Conservation (phyloP, 2,329 filamentous ascomycete species). For the Cytospora piceicola region DNA sequence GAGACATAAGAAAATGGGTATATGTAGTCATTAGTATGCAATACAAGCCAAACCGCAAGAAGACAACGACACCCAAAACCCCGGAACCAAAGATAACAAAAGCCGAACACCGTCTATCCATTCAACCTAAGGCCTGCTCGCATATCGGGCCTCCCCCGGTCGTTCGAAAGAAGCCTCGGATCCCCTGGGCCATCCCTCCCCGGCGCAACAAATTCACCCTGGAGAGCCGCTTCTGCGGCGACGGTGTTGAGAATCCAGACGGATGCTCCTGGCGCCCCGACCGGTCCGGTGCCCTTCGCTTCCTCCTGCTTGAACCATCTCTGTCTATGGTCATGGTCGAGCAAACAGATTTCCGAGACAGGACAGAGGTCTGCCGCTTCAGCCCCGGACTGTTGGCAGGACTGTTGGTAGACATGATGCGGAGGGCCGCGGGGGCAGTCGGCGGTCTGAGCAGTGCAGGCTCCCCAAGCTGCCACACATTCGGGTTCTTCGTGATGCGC, state of each 20-base stretch:
- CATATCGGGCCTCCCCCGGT: background rate
- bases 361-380: slow-evolving; percentile 29
- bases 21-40: slow-evolving; percentile 27
- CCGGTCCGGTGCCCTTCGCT: slow-evolving; percentile 6
- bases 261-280: slow-evolving; percentile 7
- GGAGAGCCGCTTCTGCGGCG: slow-evolving; percentile 31
- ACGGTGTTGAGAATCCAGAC: slow-evolving; percentile 34
- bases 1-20: slow-evolving; percentile 27
- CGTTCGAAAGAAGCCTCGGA: slow-evolving; percentile 52
- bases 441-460: slow-evolving; percentile 7
- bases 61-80: background rate
- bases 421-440: slow-evolving; percentile 26
- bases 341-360: slow-evolving; percentile 30
- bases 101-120: background rate
- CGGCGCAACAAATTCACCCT: slow-evolving; percentile 44
- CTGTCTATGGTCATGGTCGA: slow-evolving; percentile 20
- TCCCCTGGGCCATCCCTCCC: slow-evolving; percentile 45
- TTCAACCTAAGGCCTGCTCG: slow-evolving; percentile 7
- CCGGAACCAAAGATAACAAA: background rate
- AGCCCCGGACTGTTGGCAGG: slow-evolving; percentile 34
- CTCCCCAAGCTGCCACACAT: slow-evolving; percentile 25
- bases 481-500: slow-evolving; percentile 28
- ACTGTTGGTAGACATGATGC: slow-evolving; percentile 34
- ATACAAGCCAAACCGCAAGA: slow-evolving; percentile 1
- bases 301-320: slow-evolving; percentile 1